phyloP scores from a whole-genome alignment of 2,329 filamentous ascomycete genomes.

The Samsoniella hepiali region DNA sequence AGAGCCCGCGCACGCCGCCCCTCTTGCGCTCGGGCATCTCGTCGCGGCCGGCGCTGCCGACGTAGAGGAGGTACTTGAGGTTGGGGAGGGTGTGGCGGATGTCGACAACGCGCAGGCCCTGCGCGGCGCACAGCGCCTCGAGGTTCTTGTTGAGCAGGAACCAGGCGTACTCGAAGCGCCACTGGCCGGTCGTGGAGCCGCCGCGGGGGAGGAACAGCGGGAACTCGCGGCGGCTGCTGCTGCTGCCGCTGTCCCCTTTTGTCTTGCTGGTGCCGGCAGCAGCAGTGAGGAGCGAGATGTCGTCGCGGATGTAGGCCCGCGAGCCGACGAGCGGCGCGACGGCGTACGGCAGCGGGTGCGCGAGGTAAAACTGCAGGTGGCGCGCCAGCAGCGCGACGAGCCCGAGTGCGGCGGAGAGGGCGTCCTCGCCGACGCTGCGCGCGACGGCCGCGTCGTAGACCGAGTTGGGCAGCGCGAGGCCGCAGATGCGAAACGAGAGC shows the following conservation, averaged over 20 bases:
- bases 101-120: slow-evolving; percentile 78
- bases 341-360: slow-evolving; percentile 75
- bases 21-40: slow-evolving; percentile 60
- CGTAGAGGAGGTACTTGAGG: slow-evolving; percentile 86
- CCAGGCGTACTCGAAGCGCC: slow-evolving; percentile 92
- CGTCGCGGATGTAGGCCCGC: slow-evolving; percentile 70
- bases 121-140: slow-evolving; percentile 61
- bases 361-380: slow-evolving; percentile 78
- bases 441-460: slow-evolving; percentile 57
- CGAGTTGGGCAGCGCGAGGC: slow-evolving; percentile 75
- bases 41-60: slow-evolving; percentile 74
- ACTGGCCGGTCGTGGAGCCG: slow-evolving; percentile 66
- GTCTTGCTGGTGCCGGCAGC: slow-evolving; percentile 28
- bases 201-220: slow-evolving; percentile 68
- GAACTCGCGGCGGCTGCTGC: slow-evolving; percentile 61
- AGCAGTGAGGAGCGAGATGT: slow-evolving; percentile 55
- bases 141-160: slow-evolving; percentile 97
- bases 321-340: slow-evolving; percentile 70
- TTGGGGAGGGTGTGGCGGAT: slow-evolving; percentile 91
- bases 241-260: slow-evolving; percentile 26
- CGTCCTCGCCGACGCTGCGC: slow-evolving; percentile 58
- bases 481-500: slow-evolving; percentile 80
- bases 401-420: slow-evolving; percentile 76
- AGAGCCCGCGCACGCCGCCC: slow-evolving; percentile 58
- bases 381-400: slow-evolving; percentile 73